Evolutionary conservation across 768 basidiomycete genomes (phyloP), one percentile per base, ranked within the genome.

Genomic region (Leccinum subgranulosum): DNA sequence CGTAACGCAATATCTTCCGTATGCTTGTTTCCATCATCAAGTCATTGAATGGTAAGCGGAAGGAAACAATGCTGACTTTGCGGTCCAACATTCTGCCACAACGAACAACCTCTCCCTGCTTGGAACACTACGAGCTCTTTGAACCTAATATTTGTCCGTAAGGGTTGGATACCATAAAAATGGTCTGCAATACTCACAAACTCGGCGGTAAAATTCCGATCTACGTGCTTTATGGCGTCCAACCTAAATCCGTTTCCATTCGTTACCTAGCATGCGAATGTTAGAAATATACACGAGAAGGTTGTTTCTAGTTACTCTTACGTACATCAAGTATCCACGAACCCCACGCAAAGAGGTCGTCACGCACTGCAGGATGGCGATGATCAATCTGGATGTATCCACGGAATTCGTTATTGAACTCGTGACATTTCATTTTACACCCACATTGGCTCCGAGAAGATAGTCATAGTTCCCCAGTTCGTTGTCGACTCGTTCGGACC

Each of bases 401-500:
- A 57, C 55, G 66, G 27, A 46, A 55, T 53, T 50, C 51, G 57
- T 59, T 54, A 58, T 48, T n/a, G 41, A 34, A 49, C 15, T 7
- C 47, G 19, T 5, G 48, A 36, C 33, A 15, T 48, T 39, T 11
- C 21, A 43, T 29, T 41, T 48, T 21, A 33, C 50, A 75, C 80
- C 60, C 58, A 90, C 90, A 72, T 91, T 85, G 25, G 78, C 68
- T 31, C 92, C 91, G 14, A 93, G 83, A 9, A 93, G 77, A 69
- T 86, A 93, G 64, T 93, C 91, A 68, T 90, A 92, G 69, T 94
- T 92, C 59, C 90, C 92, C n/a, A 88, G 80, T 69, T 96, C 93
- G 1, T 75, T 75, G 68, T 92, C 91, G 8, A 96, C 94, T 60
- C 81, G 77, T 12, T 72, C 76, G 5, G 93, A 94, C 94, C 94